Conservation (phyloP, 2,329 filamentous ascomycete species). For the Penicillium oxalicum region DNA sequence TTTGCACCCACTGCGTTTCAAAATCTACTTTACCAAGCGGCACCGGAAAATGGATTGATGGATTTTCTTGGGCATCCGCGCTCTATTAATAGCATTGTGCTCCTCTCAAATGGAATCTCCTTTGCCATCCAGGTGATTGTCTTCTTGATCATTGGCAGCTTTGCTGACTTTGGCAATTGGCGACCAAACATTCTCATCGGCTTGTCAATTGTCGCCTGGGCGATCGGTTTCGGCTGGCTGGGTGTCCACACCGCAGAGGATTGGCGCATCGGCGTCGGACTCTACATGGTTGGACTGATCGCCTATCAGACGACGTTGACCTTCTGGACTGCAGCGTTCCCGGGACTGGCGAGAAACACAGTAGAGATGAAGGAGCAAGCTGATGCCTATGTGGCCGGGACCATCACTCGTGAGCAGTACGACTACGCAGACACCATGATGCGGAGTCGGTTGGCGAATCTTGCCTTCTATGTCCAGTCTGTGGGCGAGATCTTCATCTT, state of each 20-base stretch:
- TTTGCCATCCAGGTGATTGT: slow-evolving; percentile 60
- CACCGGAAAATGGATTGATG: slow-evolving; percentile 48
- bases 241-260: slow-evolving; percentile 55
- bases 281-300: slow-evolving; percentile 63
- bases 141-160: slow-evolving; percentile 43
- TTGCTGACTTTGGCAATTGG: slow-evolving; percentile 60
- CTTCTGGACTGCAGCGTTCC: slow-evolving; percentile 63
- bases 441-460: slow-evolving; percentile 58
- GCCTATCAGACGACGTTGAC: slow-evolving; percentile 62
- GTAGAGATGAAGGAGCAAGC: slow-evolving; percentile 46
- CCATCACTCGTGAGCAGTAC: slow-evolving; percentile 55
- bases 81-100: slow-evolving; percentile 60
- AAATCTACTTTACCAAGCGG: slow-evolving; percentile 57
- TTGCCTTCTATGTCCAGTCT: slow-evolving; percentile 59
- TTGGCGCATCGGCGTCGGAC: slow-evolving; percentile 55
- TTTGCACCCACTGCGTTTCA: slow-evolving; percentile 61
- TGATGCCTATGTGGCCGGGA: slow-evolving; percentile 45
- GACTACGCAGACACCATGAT: slow-evolving; percentile 57
- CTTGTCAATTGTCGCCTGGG: slow-evolving; percentile 57
- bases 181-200: slow-evolving; percentile 58
- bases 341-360: slow-evolving; percentile 52
- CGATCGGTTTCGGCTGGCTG: slow-evolving; percentile 61
- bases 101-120: slow-evolving; percentile 60
- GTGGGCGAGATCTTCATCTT: slow-evolving; percentile 57
- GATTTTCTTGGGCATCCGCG: slow-evolving; percentile 52